Conservation (phyloP, 2,329 filamentous ascomycete genomes). For the Cladosporium cucumerinum region DNA sequence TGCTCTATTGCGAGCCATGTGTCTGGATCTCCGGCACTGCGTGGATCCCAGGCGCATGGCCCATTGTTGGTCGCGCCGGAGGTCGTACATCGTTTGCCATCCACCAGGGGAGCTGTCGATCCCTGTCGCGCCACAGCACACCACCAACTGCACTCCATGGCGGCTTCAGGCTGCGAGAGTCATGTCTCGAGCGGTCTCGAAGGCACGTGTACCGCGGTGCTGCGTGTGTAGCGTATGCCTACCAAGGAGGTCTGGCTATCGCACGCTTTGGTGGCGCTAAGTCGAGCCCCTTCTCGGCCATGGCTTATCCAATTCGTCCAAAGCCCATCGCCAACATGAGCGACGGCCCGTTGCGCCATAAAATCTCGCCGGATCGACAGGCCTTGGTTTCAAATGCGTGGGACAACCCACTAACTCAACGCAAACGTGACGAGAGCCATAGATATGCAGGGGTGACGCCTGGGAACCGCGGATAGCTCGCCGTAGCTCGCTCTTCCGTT, state of each 20-base stretch:
- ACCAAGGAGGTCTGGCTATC: not conserved
- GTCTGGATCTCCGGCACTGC: slow-evolving; percentile 6
- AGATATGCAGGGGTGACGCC: slow-evolving; percentile 6
- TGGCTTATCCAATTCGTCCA: not conserved
- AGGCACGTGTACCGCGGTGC: slow-evolving; percentile 9
- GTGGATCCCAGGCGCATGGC: not conserved
- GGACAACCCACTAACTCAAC: not conserved
- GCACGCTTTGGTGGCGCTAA: not conserved
- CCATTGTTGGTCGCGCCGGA: not conserved
- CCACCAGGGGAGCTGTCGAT: not conserved
- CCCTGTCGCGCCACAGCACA: slow-evolving; percentile 3
- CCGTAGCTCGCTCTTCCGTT: not conserved
- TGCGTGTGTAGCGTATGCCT: slow-evolving; percentile 5
- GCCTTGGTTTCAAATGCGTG: not conserved
- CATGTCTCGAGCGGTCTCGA: slow-evolving; percentile 10
- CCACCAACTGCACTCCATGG: not conserved
- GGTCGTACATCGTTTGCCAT: not conserved
- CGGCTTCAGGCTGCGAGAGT: not conserved
- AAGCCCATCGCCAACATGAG: not conserved
- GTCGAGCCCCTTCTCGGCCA: slow-evolving; percentile 1
- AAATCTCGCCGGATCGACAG: not conserved
- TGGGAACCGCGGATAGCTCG: not conserved
- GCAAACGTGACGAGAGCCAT: not conserved
- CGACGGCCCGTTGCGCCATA: not conserved
- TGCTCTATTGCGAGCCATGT: not conserved